Percentiles rank a stretch among this genome's conserved stretches.
These are phyloP conservation scores for Gastrodia elata DNA, from an alignment of 106 monocot genomes.

Conservation along the genomic window DNA sequence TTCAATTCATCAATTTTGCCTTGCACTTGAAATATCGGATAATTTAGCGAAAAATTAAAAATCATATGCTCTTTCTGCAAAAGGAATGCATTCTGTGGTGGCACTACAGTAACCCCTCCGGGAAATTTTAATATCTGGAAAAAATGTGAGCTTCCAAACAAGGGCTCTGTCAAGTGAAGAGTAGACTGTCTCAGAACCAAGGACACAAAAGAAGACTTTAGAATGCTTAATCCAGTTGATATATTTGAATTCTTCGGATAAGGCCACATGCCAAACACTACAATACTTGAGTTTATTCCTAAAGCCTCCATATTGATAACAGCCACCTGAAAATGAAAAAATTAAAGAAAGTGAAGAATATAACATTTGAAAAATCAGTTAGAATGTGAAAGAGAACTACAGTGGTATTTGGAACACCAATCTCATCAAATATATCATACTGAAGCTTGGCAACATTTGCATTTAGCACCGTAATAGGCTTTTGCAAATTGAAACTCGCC, in stretches of 20 bases:
- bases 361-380: neutral
- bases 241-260: constrained; percentile 57
- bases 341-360: constrained; percentile 6
- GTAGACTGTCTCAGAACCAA: constrained; percentile 50
- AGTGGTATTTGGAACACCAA: constrained; percentile 62
- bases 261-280: constrained; percentile 77
- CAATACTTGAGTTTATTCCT: constrained; percentile 69
- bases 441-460: constrained; percentile 54
- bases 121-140: constrained; percentile 84
- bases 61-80: constrained; percentile 59
- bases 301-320: constrained; percentile 42
- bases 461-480: constrained; percentile 32
- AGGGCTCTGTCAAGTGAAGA: constrained; percentile 54
- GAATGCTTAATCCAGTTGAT: constrained; percentile 56
- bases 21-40: constrained; percentile 59
- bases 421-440: constrained; percentile 79
- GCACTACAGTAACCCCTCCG: constrained; percentile 80
- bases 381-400: constrained; percentile 32
- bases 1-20: constrained; percentile 54
- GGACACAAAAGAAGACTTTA: constrained; percentile 54
- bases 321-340: constrained; percentile 33
- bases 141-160: constrained; percentile 78
- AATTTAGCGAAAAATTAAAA: constrained; percentile 89
- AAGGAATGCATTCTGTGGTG: constrained; percentile 75
- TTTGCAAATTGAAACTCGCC: constrained; percentile 83